These are phyloP conservation scores for Dioscorea cayenensis DNA, from an alignment of 116 monocot genomes.

Conservation along the genomic window DNA sequence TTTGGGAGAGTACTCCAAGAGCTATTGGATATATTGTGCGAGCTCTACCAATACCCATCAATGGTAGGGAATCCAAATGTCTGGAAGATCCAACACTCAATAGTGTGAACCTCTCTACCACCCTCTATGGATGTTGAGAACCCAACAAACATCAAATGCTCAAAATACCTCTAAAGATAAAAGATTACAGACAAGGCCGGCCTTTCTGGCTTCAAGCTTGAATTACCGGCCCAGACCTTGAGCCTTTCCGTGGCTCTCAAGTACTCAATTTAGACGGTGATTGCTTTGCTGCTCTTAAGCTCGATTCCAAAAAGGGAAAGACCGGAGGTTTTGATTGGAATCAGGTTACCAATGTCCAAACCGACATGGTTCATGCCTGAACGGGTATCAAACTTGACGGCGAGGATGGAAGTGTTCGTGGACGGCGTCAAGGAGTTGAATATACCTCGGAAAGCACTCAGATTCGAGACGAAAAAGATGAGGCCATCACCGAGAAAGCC, in stretches of 20 bases:
- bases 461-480: slow-evolving; percentile 44
- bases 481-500: slow-evolving; percentile 30
- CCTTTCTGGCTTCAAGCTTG: slow-evolving; percentile 24
- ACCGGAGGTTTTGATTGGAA: slow-evolving; percentile 23
- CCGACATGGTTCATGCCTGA: slow-evolving; percentile 43
- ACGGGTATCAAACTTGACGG: slow-evolving; percentile 63
- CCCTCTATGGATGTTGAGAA: slow-evolving; percentile 66
- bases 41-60: not conserved
- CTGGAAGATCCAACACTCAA: slow-evolving; percentile 51
- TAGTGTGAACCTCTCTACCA: slow-evolving; percentile 42
- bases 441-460: slow-evolving; percentile 38
- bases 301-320: slow-evolving; percentile 29
- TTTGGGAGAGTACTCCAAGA: slow-evolving; percentile 11
- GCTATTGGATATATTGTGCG: slow-evolving; percentile 6
- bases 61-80: slow-evolving; percentile 34
- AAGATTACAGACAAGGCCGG: slow-evolving; percentile 26
- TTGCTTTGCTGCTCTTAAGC: slow-evolving; percentile 47
- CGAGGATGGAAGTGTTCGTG: slow-evolving; percentile 21
- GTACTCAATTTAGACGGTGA: slow-evolving; percentile 67
- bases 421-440: slow-evolving; percentile 15
- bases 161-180: slow-evolving; percentile 35
- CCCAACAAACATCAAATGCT: slow-evolving; percentile 53
- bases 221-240: slow-evolving; percentile 31
- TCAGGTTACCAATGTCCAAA: slow-evolving; percentile 27
- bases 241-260: slow-evolving; percentile 11